A percentile compares a stretch with the other conserved stretches of the same genome.
These are phyloP conservation scores for Scedosporium apiospermum DNA, from an alignment of 2,329 filamentous ascomycete genomes.

Conservation along the genomic window DNA sequence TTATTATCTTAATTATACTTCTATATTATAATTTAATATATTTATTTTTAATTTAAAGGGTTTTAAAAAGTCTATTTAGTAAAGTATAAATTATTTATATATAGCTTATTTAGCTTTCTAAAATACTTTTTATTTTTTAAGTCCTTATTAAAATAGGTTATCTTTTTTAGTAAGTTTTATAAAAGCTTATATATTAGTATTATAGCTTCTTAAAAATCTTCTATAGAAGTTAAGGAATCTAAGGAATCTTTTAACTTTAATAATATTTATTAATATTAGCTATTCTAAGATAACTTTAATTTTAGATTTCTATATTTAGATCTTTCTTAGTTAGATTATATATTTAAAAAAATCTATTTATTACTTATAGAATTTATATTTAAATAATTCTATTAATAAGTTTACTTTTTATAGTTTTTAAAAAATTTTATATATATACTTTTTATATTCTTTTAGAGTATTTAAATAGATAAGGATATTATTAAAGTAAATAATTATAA, in stretches of 20 bases:
- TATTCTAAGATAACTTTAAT: background rate
- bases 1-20: no score
- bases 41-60: no score
- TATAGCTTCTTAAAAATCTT: background rate
- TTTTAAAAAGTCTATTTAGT: background rate
- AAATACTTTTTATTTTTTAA: background rate
- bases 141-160: background rate
- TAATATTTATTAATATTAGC: background rate
- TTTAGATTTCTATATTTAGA: background rate
- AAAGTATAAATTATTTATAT: background rate
- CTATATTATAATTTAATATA: no score
- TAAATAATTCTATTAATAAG: background rate
- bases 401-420: background rate
- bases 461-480: conserved; percentile 11
- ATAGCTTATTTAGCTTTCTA: background rate
- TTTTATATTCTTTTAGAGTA: conserved; percentile 7
- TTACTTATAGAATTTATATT: background rate
- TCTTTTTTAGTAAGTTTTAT: background rate
- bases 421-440: background rate
- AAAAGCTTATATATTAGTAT: background rate
- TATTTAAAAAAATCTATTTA: background rate
- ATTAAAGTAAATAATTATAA: conserved; percentile 11
- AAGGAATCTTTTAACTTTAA: background rate
- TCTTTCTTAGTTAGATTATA: background rate
- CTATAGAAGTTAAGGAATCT: background rate